A percentile compares a stretch with the other conserved stretches of the same genome.
Conservation (phyloP, 805 yeast species). For the Ogataea nonfermentans region DNA sequence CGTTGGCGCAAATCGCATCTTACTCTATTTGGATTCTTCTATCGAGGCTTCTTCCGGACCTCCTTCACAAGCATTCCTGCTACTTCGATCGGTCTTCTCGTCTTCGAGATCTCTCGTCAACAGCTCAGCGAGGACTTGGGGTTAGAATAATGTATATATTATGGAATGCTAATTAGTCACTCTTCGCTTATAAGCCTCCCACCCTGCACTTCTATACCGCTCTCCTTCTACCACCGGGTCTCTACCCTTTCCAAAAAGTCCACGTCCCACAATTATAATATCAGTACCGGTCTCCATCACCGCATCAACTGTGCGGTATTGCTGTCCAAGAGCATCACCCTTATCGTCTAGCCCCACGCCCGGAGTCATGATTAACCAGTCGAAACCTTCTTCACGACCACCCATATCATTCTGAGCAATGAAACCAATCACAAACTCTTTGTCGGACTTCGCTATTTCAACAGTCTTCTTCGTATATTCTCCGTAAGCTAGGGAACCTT, state of each 20-base stretch:
- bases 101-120: slow-evolving; percentile 75
- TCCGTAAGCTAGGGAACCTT: slow-evolving; percentile 92
- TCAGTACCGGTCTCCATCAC: slow-evolving; percentile 88
- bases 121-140: slow-evolving; percentile 29
- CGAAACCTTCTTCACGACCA: slow-evolving; percentile 79
- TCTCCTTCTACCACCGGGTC: slow-evolving; percentile 85
- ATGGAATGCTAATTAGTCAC: slow-evolving; percentile 14
- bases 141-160: slow-evolving; percentile 10
- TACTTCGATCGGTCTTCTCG: slow-evolving; percentile 80
- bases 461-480: slow-evolving; percentile 85
- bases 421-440: slow-evolving; percentile 91
- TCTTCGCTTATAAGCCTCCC: slow-evolving; percentile 77
- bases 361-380: slow-evolving; percentile 96
- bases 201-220: slow-evolving; percentile 89
- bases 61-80: slow-evolving; percentile 82
- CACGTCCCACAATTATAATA: slow-evolving; percentile 97
- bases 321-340: slow-evolving; percentile 95
- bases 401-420: slow-evolving; percentile 92
- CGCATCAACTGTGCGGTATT: slow-evolving; percentile 86
- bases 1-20: slow-evolving; percentile 53
- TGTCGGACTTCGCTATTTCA: slow-evolving; percentile 80
- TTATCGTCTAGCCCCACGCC: slow-evolving; percentile 98
- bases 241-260: slow-evolving; percentile 90
- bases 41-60: slow-evolving; percentile 73
- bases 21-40: slow-evolving; percentile 64